Percentiles rank a stretch among this genome's conserved stretches.
These are phyloP conservation scores for Cercospora sp. DNA, from an alignment of 2,329 filamentous ascomycete species.

Conservation along the genomic window DNA sequence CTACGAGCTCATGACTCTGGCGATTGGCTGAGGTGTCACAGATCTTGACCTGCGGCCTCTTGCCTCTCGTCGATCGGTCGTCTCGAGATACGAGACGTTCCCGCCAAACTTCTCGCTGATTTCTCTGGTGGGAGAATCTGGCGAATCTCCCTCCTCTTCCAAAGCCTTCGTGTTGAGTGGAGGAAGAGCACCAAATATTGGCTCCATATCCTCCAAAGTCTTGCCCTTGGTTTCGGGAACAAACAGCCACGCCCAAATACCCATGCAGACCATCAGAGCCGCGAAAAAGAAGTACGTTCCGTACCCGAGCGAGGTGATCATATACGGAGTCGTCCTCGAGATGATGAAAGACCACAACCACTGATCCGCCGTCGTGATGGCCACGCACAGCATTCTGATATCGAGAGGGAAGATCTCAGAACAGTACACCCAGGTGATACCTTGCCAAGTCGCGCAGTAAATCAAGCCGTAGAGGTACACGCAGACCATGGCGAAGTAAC, in stretches of 20 bases:
- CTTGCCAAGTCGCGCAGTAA: slow-evolving; percentile 50
- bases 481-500: slow-evolving; percentile 55
- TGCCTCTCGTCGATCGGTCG: slow-evolving; percentile 1
- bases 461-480: slow-evolving; percentile 58
- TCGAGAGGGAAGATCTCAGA: slow-evolving; percentile 52
- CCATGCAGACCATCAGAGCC: slow-evolving; percentile 50
- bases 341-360: slow-evolving; percentile 46
- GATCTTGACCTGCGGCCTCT: slow-evolving; percentile 12
- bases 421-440: slow-evolving; percentile 41
- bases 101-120: slow-evolving; percentile 17
- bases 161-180: slow-evolving; percentile 15
- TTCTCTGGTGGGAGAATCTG: slow-evolving; percentile 1
- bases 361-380: slow-evolving; percentile 41
- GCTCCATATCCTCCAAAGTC: slow-evolving; percentile 24
- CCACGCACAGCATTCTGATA: slow-evolving; percentile 44
- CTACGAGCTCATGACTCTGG: slow-evolving; percentile 20
- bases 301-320: slow-evolving; percentile 38
- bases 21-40: slow-evolving; percentile 12
- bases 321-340: slow-evolving; percentile 41
- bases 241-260: slow-evolving; percentile 62
- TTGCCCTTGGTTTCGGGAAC: slow-evolving; percentile 69
- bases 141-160: slow-evolving; percentile 15
- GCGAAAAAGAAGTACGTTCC: slow-evolving; percentile 45
- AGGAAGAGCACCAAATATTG: slow-evolving; percentile 21
- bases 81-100: slow-evolving; percentile 20